phyloP scores from a whole-genome alignment of 2,329 filamentous ascomycete genomes.

The Penicillium nordicum region DNA sequence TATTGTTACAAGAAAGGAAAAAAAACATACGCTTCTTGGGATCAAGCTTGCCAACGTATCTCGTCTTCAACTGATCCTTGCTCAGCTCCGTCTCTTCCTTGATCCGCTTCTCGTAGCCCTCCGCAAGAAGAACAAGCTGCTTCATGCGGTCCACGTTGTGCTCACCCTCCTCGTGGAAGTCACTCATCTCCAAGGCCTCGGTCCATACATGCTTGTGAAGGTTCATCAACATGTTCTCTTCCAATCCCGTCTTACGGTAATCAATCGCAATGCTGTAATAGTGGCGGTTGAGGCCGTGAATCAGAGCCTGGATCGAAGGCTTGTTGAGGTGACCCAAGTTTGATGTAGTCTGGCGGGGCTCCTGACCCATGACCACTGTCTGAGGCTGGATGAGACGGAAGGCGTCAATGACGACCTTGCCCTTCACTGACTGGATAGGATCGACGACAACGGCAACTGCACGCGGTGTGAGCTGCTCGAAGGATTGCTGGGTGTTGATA shows the following conservation, averaged over 20 bases:
- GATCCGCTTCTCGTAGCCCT: slow-evolving; percentile 97
- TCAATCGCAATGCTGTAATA: slow-evolving; percentile 99
- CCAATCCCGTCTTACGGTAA: slow-evolving; percentile 93
- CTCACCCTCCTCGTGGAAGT: slow-evolving; percentile 80
- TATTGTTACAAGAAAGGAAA: neutral
- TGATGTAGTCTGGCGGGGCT: slow-evolving; percentile 94
- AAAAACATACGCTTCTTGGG: slow-evolving; percentile 82
- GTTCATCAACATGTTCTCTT: slow-evolving; percentile 99
- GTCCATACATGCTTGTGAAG: slow-evolving; percentile 99
- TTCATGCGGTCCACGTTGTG: slow-evolving; percentile 86
- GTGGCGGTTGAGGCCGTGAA: slow-evolving; percentile 95
- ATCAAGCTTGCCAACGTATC: slow-evolving; percentile 98
- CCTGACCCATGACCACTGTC: slow-evolving; percentile 95
- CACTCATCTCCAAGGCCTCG: slow-evolving; percentile 92
- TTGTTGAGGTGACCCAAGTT: slow-evolving; percentile 98
- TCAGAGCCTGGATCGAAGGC: slow-evolving; percentile 98
- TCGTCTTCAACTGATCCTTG: slow-evolving; percentile 96
- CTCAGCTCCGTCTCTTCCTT: slow-evolving; percentile 98
- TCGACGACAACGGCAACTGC: slow-evolving; percentile 97
- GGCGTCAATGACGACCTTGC: slow-evolving; percentile 98
- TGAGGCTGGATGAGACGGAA: slow-evolving; percentile 99
- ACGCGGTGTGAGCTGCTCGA: slow-evolving; percentile 94
- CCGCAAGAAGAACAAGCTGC: slow-evolving; percentile 81
- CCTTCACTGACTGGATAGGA: slow-evolving; percentile 98
- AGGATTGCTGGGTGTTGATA: slow-evolving; percentile 99